Evolutionary conservation across 192 early-diverging fungal genomes (phyloP).

Genomic region (Borealophlyctis nickersoniae): DNA sequence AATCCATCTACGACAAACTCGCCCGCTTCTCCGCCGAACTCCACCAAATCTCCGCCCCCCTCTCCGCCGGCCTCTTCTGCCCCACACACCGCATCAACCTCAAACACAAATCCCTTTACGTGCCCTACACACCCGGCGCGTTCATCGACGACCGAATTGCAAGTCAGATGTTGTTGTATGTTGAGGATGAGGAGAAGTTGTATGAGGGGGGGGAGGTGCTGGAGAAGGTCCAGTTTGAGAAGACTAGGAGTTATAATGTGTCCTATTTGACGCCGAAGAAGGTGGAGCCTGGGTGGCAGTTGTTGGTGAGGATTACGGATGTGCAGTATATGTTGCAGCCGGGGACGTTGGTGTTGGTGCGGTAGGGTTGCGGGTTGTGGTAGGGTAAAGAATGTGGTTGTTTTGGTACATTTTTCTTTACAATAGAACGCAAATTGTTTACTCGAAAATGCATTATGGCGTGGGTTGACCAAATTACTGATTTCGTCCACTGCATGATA

Average conservation of each 20-base stretch:
- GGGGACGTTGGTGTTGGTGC: neutral
- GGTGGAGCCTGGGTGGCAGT: neutral
- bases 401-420: too few relatives aligned
- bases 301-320: neutral
- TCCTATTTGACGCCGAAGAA: neutral
- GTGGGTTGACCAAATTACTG: too few relatives aligned
- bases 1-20: conserved; percentile 2
- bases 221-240: neutral
- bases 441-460: too few relatives aligned
- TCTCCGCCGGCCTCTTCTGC: conserved; percentile 1
- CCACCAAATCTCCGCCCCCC: neutral
- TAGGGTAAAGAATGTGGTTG: too few relatives aligned
- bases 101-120: conserved; percentile 1
- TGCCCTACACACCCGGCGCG: neutral
- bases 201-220: neutral
- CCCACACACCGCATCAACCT: neutral
- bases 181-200: neutral
- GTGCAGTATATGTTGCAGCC: conserved; percentile 1
- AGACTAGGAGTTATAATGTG: neutral
- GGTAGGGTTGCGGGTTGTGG: neutral
- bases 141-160: neutral
- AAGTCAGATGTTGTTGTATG: neutral
- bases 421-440: too few relatives aligned
- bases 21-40: neutral
- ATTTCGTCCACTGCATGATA: too few relatives aligned